Percentiles rank a stretch among this genome's conserved stretches.
phyloP scores from a whole-genome alignment of 768 basidiomycete genomes.

The Tulasnella sp. region DNA sequence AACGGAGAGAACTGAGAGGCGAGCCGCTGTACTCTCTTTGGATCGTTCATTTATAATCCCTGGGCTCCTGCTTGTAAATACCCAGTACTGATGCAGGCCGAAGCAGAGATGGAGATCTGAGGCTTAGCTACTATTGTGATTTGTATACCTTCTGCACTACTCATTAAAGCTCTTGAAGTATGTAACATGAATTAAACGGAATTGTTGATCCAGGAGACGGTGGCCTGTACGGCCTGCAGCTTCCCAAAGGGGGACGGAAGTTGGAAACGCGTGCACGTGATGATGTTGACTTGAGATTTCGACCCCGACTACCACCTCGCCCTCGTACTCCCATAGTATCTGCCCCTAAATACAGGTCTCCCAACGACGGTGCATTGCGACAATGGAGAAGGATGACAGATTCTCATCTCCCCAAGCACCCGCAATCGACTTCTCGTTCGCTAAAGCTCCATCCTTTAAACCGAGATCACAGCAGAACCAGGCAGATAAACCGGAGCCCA shows the following conservation, averaged over 20 bases:
- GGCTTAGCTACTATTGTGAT: not conserved
- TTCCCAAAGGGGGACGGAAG: no score
- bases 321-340: not conserved
- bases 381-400: not conserved
- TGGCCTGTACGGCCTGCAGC: not conserved
- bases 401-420: not conserved
- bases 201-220: not conserved
- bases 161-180: not conserved
- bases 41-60: not conserved
- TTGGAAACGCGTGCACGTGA: no score
- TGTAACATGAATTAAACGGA: not conserved
- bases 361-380: not conserved
- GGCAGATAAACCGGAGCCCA: not conserved
- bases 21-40: conserved; percentile 12
- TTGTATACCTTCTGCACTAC: not conserved
- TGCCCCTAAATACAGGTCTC: not conserved
- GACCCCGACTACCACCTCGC: not conserved
- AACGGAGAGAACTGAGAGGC: not conserved
- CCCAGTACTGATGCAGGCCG: not conserved
- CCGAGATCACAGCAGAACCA: not conserved
- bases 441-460: not conserved
- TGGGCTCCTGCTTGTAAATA: not conserved
- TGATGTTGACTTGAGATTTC: not conserved
- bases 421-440: not conserved
- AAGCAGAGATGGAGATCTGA: not conserved